A percentile compares a stretch with the other conserved stretches of the same genome.
Conservation (phyloP, 495 filamentous ascomycete species). For the Pseudomonodictys pantanalensis region DNA sequence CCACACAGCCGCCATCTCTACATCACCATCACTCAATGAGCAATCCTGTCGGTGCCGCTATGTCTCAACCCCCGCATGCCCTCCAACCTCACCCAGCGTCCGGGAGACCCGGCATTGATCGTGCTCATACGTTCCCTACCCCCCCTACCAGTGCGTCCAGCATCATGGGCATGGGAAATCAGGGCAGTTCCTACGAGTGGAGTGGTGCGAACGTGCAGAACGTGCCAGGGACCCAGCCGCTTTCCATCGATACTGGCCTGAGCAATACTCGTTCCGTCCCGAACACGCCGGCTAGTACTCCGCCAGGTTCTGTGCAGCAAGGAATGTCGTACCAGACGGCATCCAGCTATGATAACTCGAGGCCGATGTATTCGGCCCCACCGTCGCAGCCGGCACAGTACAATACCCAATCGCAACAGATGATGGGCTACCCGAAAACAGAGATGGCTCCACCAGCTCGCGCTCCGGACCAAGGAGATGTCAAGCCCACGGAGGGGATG, state of each 20-base stretch:
- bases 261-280: conserved; percentile 83
- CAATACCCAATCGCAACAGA: conserved; percentile 58
- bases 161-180: conserved; percentile 75
- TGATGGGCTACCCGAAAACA: conserved; percentile 75
- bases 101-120: conserved; percentile 69
- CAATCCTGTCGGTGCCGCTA: conserved; percentile 58
- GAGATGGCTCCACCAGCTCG: conserved; percentile 89
- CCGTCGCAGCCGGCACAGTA: conserved; percentile 69
- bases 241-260: conserved; percentile 81
- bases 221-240: conserved; percentile 64
- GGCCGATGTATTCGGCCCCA: conserved; percentile 78
- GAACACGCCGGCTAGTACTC: conserved; percentile 89
- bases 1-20: conserved; percentile 60
- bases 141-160: conserved; percentile 90
- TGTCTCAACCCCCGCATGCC: conserved; percentile 65
- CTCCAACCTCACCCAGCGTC: conserved; percentile 70
- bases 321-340: conserved; percentile 72
- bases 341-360: conserved; percentile 72
- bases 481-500: conserved; percentile 63
- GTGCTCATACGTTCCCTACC: conserved; percentile 87
- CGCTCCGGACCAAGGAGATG: conserved; percentile 62
- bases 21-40: conserved; percentile 76
- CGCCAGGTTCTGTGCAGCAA: conserved; percentile 68
- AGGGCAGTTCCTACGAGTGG: conserved; percentile 76
- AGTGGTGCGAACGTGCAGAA: conserved; percentile 62